Base-by-base conservation (phyloP, 306 rosid genomes). In the Morella rubra region DNA sequence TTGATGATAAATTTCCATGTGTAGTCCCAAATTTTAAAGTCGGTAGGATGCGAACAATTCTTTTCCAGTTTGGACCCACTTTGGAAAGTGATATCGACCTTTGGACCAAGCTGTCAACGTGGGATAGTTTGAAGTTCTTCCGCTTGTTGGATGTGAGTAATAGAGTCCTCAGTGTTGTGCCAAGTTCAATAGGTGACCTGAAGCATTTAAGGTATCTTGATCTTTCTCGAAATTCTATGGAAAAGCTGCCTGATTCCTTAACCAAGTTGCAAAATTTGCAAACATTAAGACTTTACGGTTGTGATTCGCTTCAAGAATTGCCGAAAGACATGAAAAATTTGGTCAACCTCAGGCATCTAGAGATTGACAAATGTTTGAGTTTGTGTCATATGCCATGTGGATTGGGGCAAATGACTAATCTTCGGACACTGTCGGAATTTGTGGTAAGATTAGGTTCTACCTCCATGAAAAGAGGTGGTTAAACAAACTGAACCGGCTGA, bases 281-380 rank as follows among this genome's bases (percentile, higher is more conserved):
- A 1, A 41, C 51, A 7, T 40, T 72, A 2, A 40, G 5, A 40
- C 47, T 53, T 50, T 18, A 76, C 8, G 3, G 0, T 0, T 78
- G 85, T 32, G 0, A 5, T 3, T 0, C 0, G 0, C 73, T 82
- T 47, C 14, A 52, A 64, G 70, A 73, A 44, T 40, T 82, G 54
- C 82, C 85, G 0, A 69, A 54, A 18, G 41, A 69, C 13, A 24
- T 82, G 2, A 1, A 5, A 6, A 8, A 20, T 0, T 18, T 59
- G 56, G 40, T 58, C 40, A 73, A 60, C 13, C 68, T 77, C 8
- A 68, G 47, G 9, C 76, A 77, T 78, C 81, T 86, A 45, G 7
- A 24, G 6, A 16, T 66, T 7, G 0, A 4, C 2, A 52, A 0
- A 32, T 62, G 44, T 6, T 0, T 0, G 2, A 0, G 3, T 20